Conservation (phyloP, 805 yeast species). For the Myxozyma nipponensis region DNA sequence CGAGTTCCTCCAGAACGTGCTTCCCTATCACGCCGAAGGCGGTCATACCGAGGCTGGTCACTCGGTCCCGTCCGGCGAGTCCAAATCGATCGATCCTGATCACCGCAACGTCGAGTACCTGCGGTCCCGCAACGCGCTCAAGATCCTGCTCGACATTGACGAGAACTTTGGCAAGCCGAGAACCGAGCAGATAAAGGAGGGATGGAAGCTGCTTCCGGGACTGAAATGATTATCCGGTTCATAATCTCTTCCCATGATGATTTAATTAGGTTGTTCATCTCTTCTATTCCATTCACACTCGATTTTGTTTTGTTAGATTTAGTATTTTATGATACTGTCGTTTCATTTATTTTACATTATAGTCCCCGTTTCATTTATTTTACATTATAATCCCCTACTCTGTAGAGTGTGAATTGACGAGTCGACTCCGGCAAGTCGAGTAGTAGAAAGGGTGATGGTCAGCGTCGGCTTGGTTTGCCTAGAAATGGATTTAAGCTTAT, state of each 20-base stretch:
- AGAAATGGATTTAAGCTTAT: too few relatives aligned
- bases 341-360: not conserved
- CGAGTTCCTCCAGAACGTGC: slow-evolving; percentile 74
- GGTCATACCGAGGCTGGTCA: slow-evolving; percentile 44
- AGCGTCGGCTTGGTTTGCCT: too few relatives aligned
- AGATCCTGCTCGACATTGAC: slow-evolving; percentile 44
- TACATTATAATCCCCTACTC: too few relatives aligned
- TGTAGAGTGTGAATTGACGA: too few relatives aligned
- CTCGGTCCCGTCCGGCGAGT: slow-evolving; percentile 39
- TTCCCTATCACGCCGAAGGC: slow-evolving; percentile 56
- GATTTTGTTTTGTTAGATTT: slow-evolving; percentile 2
- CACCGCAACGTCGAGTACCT: slow-evolving; percentile 38
- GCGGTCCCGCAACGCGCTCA: slow-evolving; percentile 42
- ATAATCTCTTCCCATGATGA: too few relatives aligned
- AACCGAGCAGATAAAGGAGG: slow-evolving; percentile 6
- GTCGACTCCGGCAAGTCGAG: too few relatives aligned
- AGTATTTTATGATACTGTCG: slow-evolving; percentile 2
- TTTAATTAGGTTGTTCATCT: too few relatives aligned
- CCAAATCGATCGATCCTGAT: slow-evolving; percentile 14
- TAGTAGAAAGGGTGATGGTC: too few relatives aligned
- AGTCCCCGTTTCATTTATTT: not conserved
- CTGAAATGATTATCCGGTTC: too few relatives aligned
- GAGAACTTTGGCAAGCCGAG: slow-evolving; percentile 44
- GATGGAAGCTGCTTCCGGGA: slow-evolving; percentile 23
- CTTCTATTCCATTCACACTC: not conserved